Evolutionary conservation across 2,329 filamentous ascomycete genomes (phyloP).

Genomic region (Colletotrichum truncatum): DNA sequence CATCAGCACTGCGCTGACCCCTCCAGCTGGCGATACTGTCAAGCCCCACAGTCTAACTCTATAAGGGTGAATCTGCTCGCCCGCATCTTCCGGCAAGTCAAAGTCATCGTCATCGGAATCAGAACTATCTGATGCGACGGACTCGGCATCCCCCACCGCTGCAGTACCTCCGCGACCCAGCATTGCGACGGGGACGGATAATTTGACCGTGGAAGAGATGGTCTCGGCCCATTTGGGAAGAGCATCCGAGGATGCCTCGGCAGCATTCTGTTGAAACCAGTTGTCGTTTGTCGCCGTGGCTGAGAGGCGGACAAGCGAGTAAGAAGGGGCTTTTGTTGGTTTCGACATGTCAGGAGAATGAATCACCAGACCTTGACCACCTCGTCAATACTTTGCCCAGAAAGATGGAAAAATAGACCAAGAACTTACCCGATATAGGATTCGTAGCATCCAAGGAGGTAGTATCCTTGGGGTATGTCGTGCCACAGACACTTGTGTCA

Average conservation of each 20-base stretch:
- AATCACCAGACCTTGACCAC: conserved; percentile 52
- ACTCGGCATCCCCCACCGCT: conserved; percentile 36
- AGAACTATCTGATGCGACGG: conserved; percentile 28
- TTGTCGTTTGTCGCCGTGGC: conserved; percentile 59
- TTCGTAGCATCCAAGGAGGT: conserved; percentile 45
- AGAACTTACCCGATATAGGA: conserved; percentile 55
- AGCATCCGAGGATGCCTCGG: conserved; percentile 34
- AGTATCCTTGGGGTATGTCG: conserved; percentile 50
- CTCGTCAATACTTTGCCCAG: conserved; percentile 5
- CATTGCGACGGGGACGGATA: conserved; percentile 54
- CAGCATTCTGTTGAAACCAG: conserved; percentile 63
- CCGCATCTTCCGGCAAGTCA: conserved; percentile 43
- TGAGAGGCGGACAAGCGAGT: conserved; percentile 62
- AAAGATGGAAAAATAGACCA: background rate
- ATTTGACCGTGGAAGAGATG: conserved; percentile 53
- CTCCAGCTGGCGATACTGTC: conserved; percentile 59
- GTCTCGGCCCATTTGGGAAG: conserved; percentile 55
- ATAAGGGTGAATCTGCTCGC: conserved; percentile 55
- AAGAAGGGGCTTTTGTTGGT: conserved; percentile 49
- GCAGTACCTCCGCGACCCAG: conserved; percentile 49
- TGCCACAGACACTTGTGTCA: conserved; percentile 53
- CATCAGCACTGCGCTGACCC: conserved; percentile 59
- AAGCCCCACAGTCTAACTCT: conserved; percentile 64
- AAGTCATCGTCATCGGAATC: conserved; percentile 39
- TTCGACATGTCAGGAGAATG: conserved; percentile 46